These are phyloP conservation scores for Tolypocladium cylindrosporum DNA, from an alignment of 2,329 filamentous ascomycete species.

Conservation along the genomic window DNA sequence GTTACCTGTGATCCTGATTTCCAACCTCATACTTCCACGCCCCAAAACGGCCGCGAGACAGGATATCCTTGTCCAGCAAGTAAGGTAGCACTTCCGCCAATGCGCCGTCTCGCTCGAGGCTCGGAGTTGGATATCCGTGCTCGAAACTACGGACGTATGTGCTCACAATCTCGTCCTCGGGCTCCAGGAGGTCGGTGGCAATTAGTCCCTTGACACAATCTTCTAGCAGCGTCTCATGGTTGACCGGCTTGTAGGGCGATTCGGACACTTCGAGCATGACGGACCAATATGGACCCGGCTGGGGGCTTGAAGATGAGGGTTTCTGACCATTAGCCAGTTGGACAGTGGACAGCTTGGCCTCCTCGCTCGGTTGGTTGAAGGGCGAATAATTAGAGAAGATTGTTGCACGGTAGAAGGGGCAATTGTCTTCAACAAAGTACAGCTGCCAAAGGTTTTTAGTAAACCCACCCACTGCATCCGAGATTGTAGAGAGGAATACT, in stretches of 20 bases:
- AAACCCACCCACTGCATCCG: background rate
- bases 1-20: constrained; percentile 81
- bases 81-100: constrained; percentile 87
- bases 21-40: constrained; percentile 96
- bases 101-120: constrained; percentile 89
- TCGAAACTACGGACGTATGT: constrained; percentile 97
- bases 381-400: constrained; percentile 99
- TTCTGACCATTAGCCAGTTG: constrained; percentile 80
- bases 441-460: constrained; percentile 38
- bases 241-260: constrained; percentile 88
- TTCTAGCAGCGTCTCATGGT: constrained; percentile 71
- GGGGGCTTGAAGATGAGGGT: constrained; percentile 53
- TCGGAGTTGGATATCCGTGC: constrained; percentile 94
- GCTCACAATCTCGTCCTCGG: constrained; percentile 88
- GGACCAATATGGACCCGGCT: constrained; percentile 96
- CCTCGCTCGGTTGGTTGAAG: constrained; percentile 83
- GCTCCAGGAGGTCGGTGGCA: constrained; percentile 93
- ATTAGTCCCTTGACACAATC: constrained; percentile 93
- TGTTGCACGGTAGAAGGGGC: constrained; percentile 97
- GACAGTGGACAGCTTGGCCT: constrained; percentile 76
- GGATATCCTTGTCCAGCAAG: constrained; percentile 84
- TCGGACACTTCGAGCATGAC: constrained; percentile 99
- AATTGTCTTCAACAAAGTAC: constrained; percentile 98
- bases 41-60: constrained; percentile 91
- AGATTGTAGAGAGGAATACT: constrained; percentile 13